Percentiles rank a stretch among this genome's conserved stretches.
Conservation (phyloP, 2,329 filamentous ascomycete species). For the Fusarium longipes region DNA sequence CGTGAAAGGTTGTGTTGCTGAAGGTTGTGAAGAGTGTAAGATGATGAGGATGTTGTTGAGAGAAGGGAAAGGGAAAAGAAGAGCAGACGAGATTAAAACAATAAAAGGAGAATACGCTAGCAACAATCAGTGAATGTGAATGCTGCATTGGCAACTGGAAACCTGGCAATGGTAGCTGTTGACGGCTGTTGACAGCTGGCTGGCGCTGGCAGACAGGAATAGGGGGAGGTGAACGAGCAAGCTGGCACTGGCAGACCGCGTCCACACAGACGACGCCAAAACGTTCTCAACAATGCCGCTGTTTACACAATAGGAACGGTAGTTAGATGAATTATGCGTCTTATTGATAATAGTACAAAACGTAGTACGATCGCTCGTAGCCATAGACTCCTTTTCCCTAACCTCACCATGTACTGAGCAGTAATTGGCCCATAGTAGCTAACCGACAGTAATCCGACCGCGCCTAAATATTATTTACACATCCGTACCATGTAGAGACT, state of each 20-base stretch:
- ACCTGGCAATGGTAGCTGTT: slow-evolving; percentile 1
- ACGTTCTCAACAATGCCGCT: not conserved
- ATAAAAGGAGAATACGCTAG: not conserved
- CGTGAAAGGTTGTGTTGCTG: not conserved
- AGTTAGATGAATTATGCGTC: not conserved
- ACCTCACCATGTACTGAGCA: slow-evolving; percentile 15
- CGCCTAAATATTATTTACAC: slow-evolving; percentile 20
- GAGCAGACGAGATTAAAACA: not conserved
- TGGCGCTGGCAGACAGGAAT: slow-evolving; percentile 12
- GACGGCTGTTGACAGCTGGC: not conserved
- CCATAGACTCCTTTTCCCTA: slow-evolving; percentile 27
- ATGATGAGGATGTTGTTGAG: not conserved
- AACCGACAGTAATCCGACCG: slow-evolving; percentile 13
- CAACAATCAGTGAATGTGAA: not conserved
- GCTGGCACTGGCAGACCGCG: not conserved
- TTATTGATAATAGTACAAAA: slow-evolving; percentile 15
- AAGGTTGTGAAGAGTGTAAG: not conserved
- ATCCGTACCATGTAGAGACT: not conserved
- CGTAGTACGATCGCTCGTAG: slow-evolving; percentile 15
- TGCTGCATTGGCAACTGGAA: not conserved
- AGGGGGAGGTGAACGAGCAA: not conserved
- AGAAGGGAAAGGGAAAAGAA: not conserved
- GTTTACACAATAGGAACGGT: too few relatives aligned
- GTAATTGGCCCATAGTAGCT: not conserved
- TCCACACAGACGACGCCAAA: not conserved